Evolutionary conservation across 768 basidiomycete species (phyloP), one percentile per base, ranked within the genome.

Genomic region (Pleurotus platypus): DNA sequence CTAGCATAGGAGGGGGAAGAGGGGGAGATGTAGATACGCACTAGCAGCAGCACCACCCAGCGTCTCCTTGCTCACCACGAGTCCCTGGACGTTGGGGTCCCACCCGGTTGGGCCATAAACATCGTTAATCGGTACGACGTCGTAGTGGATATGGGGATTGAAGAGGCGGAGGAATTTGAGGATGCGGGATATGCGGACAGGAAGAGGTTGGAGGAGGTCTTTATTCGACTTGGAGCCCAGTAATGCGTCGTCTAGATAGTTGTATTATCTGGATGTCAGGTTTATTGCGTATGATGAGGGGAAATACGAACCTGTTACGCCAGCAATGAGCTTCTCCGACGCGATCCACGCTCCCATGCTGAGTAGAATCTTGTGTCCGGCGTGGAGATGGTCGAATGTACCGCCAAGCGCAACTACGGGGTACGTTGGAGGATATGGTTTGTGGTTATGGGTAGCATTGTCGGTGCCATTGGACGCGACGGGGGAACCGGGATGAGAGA

Each of bases 331-430:
- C 69, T 94, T 94, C 60, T 78, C 69, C 45, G 72, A 67, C 0
- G 94, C 78, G 56, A 98, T 85, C 81, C 89, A 94, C 1, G 91
- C 86, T 11, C 84, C 89, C 86, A 97, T 93, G 65, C 92, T 91
- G 9, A 99, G 81, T 26, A 99, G 82, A 58, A 99, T 95, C 72
- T 97, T 97, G 75, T 99, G 97, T 0, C 96, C 97, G 3, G 94
- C 85, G 67, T 99, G 97, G 13, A 99, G 82, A 69, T 98, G 97
- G 72, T 99, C 97, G 70, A 98, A 98, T 0, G 97, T 98, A 0
- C 97, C 97, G 5, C 97, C 96, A 6, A 98, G 78, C 0, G 85
- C 89, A n/a, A 88, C 83, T 51, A 93, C 90, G 11, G 87, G 88
- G 66, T 75, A 77, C 42, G 69, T 59, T 15, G 72, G 58, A 12